Evolutionary conservation across 352 stramenopile species (phyloP), one percentile per base, ranked within the genome.

Genomic region (Phytophthora foliorum): DNA sequence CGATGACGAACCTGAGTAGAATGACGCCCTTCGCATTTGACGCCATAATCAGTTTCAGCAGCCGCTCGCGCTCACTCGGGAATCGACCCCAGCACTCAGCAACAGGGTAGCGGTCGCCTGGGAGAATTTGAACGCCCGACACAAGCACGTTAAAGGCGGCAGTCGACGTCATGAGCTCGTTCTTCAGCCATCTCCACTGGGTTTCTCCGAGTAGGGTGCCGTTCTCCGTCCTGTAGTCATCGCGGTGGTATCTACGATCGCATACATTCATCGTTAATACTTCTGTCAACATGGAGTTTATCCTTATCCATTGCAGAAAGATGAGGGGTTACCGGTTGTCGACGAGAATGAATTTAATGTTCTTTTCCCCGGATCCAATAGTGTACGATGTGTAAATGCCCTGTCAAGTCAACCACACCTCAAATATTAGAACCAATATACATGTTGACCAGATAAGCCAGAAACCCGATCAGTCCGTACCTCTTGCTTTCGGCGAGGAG

Each of bases 71-170:
- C 31, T 95, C 72, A 32, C 75, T 74, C 4, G 93, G 90, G 68
- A 98, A 98, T 31, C 93, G 87, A 14, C 63, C 83, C 95, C 95
- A 98, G 63, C 86, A 89, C 66, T 98, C 95, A 1, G 89, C 87
- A 29, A 86, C 62, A 57, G 94, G 80, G 65, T 84, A 95, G n/a
- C 72, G 88, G 49, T 93, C 97, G 36, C 71, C 72, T 3, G 89
- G 84, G 38, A 97, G 81, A 44, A 98, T 84, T 70, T 98, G 94
- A 24, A 98, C 83, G 24, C 93, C 93, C 32, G 85, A 97, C 8
- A 98, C 91, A 65, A 99, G 89, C 27, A 99, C 89, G 73, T 98
- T 98, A 57, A 98, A 96, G 44, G 89, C 78, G 17, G 94, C 92
- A 14, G 65, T 92, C 7, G 92, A 92, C 39, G 86, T 80, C 32